Conservation (phyloP, 805 yeast species). For the Ogataea minuta region DNA sequence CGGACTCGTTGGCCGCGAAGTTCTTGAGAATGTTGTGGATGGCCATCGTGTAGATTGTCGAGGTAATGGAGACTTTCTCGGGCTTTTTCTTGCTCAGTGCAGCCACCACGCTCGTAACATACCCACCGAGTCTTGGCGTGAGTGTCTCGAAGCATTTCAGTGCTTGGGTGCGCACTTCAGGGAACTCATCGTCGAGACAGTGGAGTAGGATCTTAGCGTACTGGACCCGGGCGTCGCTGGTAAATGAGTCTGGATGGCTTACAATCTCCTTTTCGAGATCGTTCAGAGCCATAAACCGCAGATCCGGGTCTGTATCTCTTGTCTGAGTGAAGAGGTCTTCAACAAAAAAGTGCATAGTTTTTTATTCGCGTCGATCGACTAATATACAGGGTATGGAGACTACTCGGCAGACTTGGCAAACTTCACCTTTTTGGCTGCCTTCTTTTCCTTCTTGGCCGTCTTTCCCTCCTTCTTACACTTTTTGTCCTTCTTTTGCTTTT, state of each 20-base stretch:
- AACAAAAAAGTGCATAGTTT: conserved; percentile 27
- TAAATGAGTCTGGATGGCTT: conserved; percentile 38
- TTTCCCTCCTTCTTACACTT: conserved; percentile 16
- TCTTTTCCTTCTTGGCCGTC: conserved; percentile 13
- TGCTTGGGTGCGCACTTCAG: conserved; percentile 76
- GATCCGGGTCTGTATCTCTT: conserved; percentile 72
- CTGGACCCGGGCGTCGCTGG: conserved; percentile 35
- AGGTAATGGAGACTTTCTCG: conserved; percentile 36
- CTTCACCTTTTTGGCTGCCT: conserved; percentile 12
- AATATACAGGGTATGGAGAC: conserved; percentile 1
- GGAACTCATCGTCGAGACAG: conserved; percentile 54
- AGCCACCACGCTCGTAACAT: conserved; percentile 34
- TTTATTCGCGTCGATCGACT: conserved; percentile 12
- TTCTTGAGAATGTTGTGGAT: conserved; percentile 42
- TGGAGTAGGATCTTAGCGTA: conserved; percentile 27
- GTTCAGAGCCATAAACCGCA: conserved; percentile 80
- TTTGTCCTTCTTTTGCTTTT: conserved; percentile 18
- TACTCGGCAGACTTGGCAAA: background rate
- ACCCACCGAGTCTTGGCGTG: conserved; percentile 37
- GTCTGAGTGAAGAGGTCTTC: conserved; percentile 41
- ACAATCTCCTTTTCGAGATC: conserved; percentile 53
- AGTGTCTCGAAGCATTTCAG: conserved; percentile 47
- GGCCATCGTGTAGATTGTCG: conserved; percentile 54
- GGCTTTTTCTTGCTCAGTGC: conserved; percentile 26
- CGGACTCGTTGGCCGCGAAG: conserved; percentile 24